Percentiles rank a stretch among this genome's conserved stretches.
phyloP scores from a whole-genome alignment of 2,329 filamentous ascomycete genomes.

The Lachnellula willkommii region DNA sequence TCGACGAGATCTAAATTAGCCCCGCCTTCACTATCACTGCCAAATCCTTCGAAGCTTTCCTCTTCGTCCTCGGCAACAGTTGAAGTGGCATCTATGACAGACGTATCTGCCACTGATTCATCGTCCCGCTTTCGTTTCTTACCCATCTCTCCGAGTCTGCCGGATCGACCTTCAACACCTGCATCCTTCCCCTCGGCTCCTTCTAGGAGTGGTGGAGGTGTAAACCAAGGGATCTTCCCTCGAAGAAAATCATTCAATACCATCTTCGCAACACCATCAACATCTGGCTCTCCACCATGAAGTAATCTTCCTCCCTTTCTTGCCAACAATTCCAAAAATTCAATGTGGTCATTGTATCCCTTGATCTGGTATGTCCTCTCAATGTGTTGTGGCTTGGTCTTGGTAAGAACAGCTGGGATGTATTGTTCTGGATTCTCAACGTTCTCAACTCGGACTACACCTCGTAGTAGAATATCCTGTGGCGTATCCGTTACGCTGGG shows the following conservation, averaged over 20 bases:
- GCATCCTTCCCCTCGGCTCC: slow-evolving; percentile 43
- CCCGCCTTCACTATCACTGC: slow-evolving; percentile 34
- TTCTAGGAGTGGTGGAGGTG: slow-evolving; percentile 62
- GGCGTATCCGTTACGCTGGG: slow-evolving; percentile 79
- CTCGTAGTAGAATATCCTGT: slow-evolving; percentile 81
- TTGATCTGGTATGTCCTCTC: slow-evolving; percentile 89
- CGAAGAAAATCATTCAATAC: slow-evolving; percentile 93
- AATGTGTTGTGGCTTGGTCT: slow-evolving; percentile 80
- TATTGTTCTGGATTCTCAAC: slow-evolving; percentile 97
- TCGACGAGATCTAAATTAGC: slow-evolving; percentile 26
- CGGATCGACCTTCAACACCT: slow-evolving; percentile 64
- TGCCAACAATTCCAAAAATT: slow-evolving; percentile 82
- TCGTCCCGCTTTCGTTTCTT: slow-evolving; percentile 68
- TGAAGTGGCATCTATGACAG: slow-evolving; percentile 32
- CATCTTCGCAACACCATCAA: slow-evolving; percentile 95
- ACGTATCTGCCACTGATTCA: slow-evolving; percentile 38
- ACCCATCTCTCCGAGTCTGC: slow-evolving; percentile 79
- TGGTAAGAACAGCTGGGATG: slow-evolving; percentile 72
- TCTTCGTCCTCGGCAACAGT: slow-evolving; percentile 28
- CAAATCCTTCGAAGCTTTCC: slow-evolving; percentile 45
- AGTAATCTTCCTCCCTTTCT: slow-evolving; percentile 81
- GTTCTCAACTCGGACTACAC: slow-evolving; percentile 90
- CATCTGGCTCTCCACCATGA: slow-evolving; percentile 88
- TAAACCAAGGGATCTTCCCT: slow-evolving; percentile 96
- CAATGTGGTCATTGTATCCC: slow-evolving; percentile 68